Percentiles rank a stretch among this genome's conserved stretches.
Evolutionary conservation across 2,329 filamentous ascomycete species (phyloP).

Genomic region (Xylaria sp.): DNA sequence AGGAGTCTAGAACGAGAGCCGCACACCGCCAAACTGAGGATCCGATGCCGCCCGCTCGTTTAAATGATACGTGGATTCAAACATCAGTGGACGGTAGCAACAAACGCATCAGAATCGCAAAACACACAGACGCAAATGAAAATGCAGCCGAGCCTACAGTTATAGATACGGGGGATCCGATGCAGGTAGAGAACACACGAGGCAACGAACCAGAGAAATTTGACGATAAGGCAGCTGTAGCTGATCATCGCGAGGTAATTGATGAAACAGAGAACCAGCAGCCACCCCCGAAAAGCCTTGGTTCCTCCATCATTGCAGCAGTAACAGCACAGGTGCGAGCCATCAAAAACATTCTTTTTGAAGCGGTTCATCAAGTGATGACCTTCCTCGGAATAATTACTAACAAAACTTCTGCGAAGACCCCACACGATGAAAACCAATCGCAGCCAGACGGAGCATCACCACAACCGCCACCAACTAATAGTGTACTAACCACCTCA

Average conservation of each 20-base stretch:
- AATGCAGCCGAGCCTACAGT: conserved; percentile 16
- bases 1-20: conserved; percentile 42
- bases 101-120: conserved; percentile 56
- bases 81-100: conserved; percentile 52
- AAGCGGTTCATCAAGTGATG: conserved; percentile 39
- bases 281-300: conserved; percentile 17
- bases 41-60: conserved; percentile 41
- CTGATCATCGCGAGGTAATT: conserved; percentile 9
- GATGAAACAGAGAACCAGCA: conserved; percentile 13
- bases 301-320: conserved; percentile 35
- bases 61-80: conserved; percentile 56
- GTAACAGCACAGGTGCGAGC: conserved; percentile 46
- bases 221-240: conserved; percentile 13
- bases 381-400: conserved; percentile 38
- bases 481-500: conserved; percentile 6
- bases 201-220: conserved; percentile 7
- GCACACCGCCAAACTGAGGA: conserved; percentile 47
- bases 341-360: conserved; percentile 34
- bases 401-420: conserved; percentile 41
- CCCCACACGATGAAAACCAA: conserved; percentile 25
- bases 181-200: conserved; percentile 23
- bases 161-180: conserved; percentile 24
- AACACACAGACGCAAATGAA: conserved; percentile 32
- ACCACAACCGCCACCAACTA: conserved; percentile 14
- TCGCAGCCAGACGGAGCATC: conserved; percentile 9